These are phyloP conservation scores for Septoria linicola DNA, from an alignment of 2,329 filamentous ascomycete species.

Conservation along the genomic window DNA sequence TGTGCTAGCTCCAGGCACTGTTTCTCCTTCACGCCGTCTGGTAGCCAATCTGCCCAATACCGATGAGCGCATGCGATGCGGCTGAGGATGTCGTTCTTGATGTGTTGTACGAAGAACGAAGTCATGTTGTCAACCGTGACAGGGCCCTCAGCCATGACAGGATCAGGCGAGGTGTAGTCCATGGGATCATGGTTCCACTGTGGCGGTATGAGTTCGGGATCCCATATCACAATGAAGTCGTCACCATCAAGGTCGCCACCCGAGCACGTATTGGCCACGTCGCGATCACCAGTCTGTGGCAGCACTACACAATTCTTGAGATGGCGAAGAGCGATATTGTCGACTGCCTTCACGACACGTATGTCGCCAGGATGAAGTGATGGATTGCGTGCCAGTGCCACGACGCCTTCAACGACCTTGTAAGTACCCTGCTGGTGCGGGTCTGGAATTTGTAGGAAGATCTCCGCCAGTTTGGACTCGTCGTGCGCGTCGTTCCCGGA, in stretches of 20 bases:
- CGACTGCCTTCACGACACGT: conserved; percentile 79
- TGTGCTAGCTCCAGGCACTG: conserved; percentile 72
- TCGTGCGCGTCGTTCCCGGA: conserved; percentile 39
- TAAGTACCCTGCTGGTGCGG: conserved; percentile 52
- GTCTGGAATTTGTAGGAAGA: conserved; percentile 78
- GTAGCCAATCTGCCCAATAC: conserved; percentile 64
- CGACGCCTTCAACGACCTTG: conserved; percentile 70
- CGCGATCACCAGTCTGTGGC: conserved; percentile 76
- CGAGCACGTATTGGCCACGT: conserved; percentile 90
- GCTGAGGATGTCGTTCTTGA: conserved; percentile 83
- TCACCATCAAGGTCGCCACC: conserved; percentile 95
- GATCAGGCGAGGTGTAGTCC: conserved; percentile 65
- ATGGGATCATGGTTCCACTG: conserved; percentile 74
- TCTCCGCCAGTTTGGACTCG: conserved; percentile 63
- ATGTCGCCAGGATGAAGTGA: conserved; percentile 92
- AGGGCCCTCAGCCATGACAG: conserved; percentile 56
- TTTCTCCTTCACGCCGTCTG: conserved; percentile 62
- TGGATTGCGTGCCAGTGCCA: conserved; percentile 85
- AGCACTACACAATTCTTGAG: conserved; percentile 85
- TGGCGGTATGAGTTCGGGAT: conserved; percentile 66
- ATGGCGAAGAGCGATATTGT: conserved; percentile 70
- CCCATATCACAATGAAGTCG: conserved; percentile 94
- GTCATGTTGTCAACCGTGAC: conserved; percentile 73
- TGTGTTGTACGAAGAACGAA: conserved; percentile 85
- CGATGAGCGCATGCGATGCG: conserved; percentile 81